These are phyloP conservation scores for Aaosphaeria arxii DNA, from an alignment of 2,329 filamentous ascomycete species.

Conservation along the genomic window DNA sequence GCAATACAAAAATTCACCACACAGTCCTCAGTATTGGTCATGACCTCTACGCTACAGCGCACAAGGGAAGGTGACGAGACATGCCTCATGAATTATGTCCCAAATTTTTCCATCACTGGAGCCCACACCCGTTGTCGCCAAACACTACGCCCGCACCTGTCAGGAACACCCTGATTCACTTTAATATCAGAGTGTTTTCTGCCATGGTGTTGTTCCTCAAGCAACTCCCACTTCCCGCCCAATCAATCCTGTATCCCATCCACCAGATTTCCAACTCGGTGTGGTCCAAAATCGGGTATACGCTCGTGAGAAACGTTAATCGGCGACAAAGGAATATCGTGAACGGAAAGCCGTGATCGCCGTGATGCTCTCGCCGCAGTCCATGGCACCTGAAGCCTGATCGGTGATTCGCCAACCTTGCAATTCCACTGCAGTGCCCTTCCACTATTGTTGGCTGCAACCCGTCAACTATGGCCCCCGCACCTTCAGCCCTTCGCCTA, in stretches of 20 bases:
- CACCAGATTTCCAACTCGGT: slow-evolving; percentile 39
- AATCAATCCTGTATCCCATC: neutral
- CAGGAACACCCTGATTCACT: neutral
- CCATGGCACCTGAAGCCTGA: slow-evolving; percentile 41
- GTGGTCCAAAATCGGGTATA: slow-evolving; percentile 37
- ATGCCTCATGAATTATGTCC: neutral
- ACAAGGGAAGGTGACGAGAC: neutral
- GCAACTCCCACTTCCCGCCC: neutral
- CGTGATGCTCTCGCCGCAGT: slow-evolving; percentile 45
- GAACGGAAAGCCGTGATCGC: slow-evolving; percentile 48
- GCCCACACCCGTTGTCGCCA: neutral
- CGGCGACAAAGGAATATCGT: slow-evolving; percentile 36
- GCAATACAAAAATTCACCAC: neutral
- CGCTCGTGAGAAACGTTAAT: slow-evolving; percentile 39
- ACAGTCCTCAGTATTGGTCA: neutral
- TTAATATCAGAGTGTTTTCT: neutral
- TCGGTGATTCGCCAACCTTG: slow-evolving; percentile 49
- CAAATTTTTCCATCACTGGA: neutral
- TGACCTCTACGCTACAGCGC: no score
- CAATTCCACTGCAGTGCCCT: slow-evolving; percentile 36
- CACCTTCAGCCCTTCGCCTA: slow-evolving; percentile 44
- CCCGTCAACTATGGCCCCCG: slow-evolving; percentile 44
- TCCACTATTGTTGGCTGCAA: neutral
- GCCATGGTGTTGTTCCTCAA: neutral
- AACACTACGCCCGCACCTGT: neutral